Conservation (phyloP, 495 filamentous ascomycete genomes). For the Trichoderma reesei region DNA sequence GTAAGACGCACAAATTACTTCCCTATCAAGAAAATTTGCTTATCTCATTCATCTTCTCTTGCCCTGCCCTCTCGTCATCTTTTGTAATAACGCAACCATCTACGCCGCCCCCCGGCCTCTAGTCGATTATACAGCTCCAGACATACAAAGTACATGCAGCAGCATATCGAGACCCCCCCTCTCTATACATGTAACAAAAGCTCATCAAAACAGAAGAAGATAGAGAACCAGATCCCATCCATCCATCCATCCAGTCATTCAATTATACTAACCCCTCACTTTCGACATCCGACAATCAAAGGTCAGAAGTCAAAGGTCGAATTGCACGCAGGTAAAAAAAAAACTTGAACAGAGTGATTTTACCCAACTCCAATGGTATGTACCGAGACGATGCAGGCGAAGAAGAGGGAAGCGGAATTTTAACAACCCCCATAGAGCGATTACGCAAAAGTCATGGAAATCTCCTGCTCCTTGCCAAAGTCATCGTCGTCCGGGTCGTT, state of each 20-base stretch:
- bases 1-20: not conserved
- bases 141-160: too few relatives aligned
- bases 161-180: not conserved
- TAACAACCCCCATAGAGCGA: not conserved
- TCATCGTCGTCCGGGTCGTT: conserved; percentile 69
- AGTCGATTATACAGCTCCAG: too few relatives aligned
- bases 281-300: not conserved
- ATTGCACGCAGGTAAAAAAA: not conserved
- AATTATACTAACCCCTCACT: not conserved
- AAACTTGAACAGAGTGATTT: not conserved
- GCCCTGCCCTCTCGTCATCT: not conserved
- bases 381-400: not conserved
- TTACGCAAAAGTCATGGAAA: conserved; percentile 66
- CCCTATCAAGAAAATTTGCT: not conserved
- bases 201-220: not conserved
- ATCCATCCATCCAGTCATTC: not conserved
- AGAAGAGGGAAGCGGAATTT: not conserved
- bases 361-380: not conserved
- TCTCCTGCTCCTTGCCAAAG: conserved; percentile 60
- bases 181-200: not conserved
- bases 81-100: not conserved
- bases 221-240: too few relatives aligned
- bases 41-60: not conserved
- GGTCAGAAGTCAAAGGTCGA: not conserved
- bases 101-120: too few relatives aligned